These are phyloP conservation scores for Phytophthora kernoviae DNA, from an alignment of 352 stramenopile species.

Conservation along the genomic window DNA sequence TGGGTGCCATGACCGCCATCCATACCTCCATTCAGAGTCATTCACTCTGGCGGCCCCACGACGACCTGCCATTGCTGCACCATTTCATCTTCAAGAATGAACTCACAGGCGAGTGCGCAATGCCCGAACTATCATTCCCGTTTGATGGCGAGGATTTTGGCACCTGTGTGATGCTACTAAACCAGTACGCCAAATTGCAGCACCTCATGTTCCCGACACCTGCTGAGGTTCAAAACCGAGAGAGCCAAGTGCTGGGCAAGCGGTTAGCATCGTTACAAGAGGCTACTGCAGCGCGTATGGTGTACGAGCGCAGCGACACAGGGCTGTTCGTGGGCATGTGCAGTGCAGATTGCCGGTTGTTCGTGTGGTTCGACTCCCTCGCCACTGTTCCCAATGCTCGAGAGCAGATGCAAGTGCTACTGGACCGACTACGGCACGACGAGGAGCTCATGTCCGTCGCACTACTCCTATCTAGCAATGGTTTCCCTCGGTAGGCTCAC, in stretches of 20 bases:
- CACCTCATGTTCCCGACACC: conserved; percentile 48
- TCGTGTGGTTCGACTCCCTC: conserved; percentile 61
- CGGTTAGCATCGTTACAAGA: conserved; percentile 37
- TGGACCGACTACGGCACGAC: conserved; percentile 59
- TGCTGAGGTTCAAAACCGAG: conserved; percentile 11
- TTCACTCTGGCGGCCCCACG: conserved; percentile 53
- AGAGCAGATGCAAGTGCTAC: conserved; percentile 57
- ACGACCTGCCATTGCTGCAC: conserved; percentile 56
- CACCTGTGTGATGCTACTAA: conserved; percentile 40
- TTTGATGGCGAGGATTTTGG: conserved; percentile 45
- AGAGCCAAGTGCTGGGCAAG: conserved; percentile 63
- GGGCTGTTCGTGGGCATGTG: conserved; percentile 59
- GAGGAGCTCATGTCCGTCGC: conserved; percentile 56
- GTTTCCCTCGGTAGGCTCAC: conserved; percentile 30
- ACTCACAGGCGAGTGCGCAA: conserved; percentile 58
- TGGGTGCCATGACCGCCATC: conserved; percentile 49
- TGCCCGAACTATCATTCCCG: conserved; percentile 47
- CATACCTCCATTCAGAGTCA: conserved; percentile 33
- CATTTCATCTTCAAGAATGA: conserved; percentile 82
- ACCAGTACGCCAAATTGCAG: conserved; percentile 64
- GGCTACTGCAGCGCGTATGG: conserved; percentile 43
- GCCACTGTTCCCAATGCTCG: conserved; percentile 48
- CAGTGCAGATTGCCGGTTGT: conserved; percentile 60
- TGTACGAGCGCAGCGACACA: conserved; percentile 53
- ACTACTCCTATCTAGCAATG: conserved; percentile 30